These are phyloP conservation scores for Castanopsis chinensis DNA, from an alignment of 306 rosid genomes.

Conservation along the genomic window DNA sequence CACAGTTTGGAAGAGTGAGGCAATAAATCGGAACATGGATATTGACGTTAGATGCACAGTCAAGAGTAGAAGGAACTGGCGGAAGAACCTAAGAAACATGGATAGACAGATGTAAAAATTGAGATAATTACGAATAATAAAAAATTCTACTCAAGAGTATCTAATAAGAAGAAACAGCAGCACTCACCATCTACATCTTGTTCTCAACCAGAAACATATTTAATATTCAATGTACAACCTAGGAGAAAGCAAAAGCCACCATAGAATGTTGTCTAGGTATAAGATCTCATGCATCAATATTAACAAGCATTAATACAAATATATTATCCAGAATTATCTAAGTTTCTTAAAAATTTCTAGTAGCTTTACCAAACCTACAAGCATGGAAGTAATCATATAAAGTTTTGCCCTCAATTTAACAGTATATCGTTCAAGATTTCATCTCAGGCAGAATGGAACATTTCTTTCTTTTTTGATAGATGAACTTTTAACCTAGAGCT, in stretches of 20 bases:
- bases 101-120: neutral
- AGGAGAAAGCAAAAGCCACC: neutral
- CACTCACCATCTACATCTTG: neutral
- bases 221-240: neutral
- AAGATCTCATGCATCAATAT: no score
- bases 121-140: neutral
- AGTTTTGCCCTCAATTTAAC: neutral
- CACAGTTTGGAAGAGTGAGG: slow-evolving; percentile 25
- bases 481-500: neutral
- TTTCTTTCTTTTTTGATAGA: neutral
- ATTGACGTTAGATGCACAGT: slow-evolving; percentile 21
- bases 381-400: neutral
- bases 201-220: neutral
- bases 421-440: neutral
- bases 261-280: no score
- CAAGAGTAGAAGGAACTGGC: slow-evolving; percentile 35
- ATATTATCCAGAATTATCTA: no score
- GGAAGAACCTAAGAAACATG: slow-evolving; percentile 32
- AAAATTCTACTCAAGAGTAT: neutral
- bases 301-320: no score
- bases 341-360: no score
- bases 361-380: neutral
- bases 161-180: neutral
- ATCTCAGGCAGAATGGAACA: neutral
- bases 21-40: slow-evolving; percentile 39